A percentile compares a stretch with the other conserved stretches of the same genome.
Evolutionary conservation across 1,284 basidiomycete genomes (phyloP).

Genomic region (Cryptococcus floricola): DNA sequence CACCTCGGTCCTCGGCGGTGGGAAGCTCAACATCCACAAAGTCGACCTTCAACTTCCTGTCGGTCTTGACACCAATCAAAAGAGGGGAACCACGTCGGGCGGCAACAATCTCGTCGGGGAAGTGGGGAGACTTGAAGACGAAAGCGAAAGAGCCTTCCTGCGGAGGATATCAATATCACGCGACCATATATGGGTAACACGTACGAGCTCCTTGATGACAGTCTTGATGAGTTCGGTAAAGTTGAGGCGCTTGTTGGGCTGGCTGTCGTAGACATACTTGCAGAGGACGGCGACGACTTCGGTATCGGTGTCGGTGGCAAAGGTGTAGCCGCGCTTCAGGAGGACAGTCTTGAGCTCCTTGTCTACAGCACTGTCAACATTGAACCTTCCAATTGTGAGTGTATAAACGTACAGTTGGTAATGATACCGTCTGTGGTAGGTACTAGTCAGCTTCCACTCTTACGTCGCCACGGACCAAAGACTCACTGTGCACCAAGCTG

Average conservation of each 20-base stretch:
- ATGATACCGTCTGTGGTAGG: conserved; percentile 74
- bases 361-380: conserved; percentile 30
- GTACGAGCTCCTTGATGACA: conserved; percentile 84
- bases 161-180: background rate
- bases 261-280: conserved; percentile 96
- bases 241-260: conserved; percentile 78
- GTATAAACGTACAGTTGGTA: conserved; percentile 66
- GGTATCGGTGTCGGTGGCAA: conserved; percentile 96
- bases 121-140: conserved; percentile 97
- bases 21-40: conserved; percentile 98
- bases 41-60: conserved; percentile 99
- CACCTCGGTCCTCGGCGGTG: conserved; percentile 59
- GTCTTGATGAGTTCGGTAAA: conserved; percentile 94
- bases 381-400: background rate
- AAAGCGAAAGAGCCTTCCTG: conserved; percentile 98
- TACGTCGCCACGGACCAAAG: background rate
- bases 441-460: background rate
- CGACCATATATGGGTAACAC: conserved; percentile 15
- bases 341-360: conserved; percentile 86
- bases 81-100: conserved; percentile 96
- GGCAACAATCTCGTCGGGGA: conserved; percentile 92
- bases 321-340: conserved; percentile 91
- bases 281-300: conserved; percentile 94
- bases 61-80: conserved; percentile 97
- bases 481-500: conserved; percentile 78